Base-by-base conservation (phyloP, 2,329 filamentous ascomycete species). In the Helminthosporium solani region DNA sequence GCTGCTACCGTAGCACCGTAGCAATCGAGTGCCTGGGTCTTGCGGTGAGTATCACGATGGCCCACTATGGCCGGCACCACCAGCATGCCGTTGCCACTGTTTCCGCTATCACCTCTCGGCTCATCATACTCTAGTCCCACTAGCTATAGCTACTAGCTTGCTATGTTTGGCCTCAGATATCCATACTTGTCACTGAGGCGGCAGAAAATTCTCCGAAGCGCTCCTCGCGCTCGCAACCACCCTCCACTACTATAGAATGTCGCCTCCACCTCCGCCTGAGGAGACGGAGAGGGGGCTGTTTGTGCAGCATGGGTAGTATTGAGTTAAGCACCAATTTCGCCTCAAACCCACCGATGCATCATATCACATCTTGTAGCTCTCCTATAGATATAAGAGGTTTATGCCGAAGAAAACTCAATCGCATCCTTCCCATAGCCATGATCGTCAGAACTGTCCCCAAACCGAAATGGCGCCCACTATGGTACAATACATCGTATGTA, bases 401-500 rank as follows among this genome's bases (percentile, higher is more conserved):
- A 35, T 35, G 40, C 38, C 45, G 43, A 23, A 25, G 28, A 21
- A 21, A 33, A 16, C 18, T 16, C n/a, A 42, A 44, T 35, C 33
- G 20, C 33, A 15, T 15, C 21, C 15, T 46, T 44, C 51, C 41
- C 45, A 39, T 33, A 20, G 47, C 49, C 52, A 49, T 46, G 54
- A 61, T 61, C 57, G 51, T 45, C 58, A 52, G 43, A 48, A 45
- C 47, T 50, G 52, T 55, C 46, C 50, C 49, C 49, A 48, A 55
- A 37, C 55, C 53, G 52, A 58, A 51, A 64, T 60, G 48, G 47
- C 36, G 31, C 3, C 34, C 20, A n/a, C n/a, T 25, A 25, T 25
- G 23, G 27, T 16, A n/a, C 52, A 48, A 28, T 42, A 44, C 40
- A 33, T 44, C n/a, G 45, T 43, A 41, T 8, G n/a, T 30, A 8